A percentile compares a stretch with the other conserved stretches of the same genome.
These are phyloP conservation scores for Coemansia sp. DNA, from an alignment of 192 early-diverging fungal species.

Conservation along the genomic window DNA sequence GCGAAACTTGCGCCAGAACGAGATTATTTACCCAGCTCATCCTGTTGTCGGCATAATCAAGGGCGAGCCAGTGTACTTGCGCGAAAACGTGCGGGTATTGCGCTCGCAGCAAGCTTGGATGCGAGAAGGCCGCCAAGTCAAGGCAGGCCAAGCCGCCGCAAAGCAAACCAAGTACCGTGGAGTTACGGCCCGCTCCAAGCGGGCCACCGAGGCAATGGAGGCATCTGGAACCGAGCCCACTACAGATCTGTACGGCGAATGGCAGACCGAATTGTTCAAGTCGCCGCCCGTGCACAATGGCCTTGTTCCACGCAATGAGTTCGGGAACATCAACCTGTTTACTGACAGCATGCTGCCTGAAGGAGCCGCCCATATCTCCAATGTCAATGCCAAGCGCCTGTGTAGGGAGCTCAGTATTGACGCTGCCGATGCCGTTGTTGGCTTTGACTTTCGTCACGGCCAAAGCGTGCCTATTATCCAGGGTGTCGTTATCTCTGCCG, in stretches of 20 bases:
- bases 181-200: conserved; percentile 10
- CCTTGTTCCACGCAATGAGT: conserved; percentile 75
- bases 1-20: conserved; percentile 75
- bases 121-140: conserved; percentile 50
- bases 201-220: conserved; percentile 14
- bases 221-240: conserved; percentile 9
- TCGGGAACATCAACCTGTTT: conserved; percentile 85
- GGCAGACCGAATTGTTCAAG: conserved; percentile 77
- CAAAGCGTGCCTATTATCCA: conserved; percentile 22
- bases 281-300: conserved; percentile 68
- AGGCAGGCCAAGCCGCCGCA: conserved; percentile 26
- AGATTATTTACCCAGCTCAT: conserved; percentile 68
- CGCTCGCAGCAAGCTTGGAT: conserved; percentile 63
- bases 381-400: conserved; percentile 59
- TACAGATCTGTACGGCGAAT: conserved; percentile 68
- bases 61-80: conserved; percentile 77
- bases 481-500: conserved; percentile 36
- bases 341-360: conserved; percentile 78
- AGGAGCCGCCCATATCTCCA: conserved; percentile 71
- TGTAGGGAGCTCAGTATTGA: conserved; percentile 77
- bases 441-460: conserved; percentile 38
- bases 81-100: conserved; percentile 64
- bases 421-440: conserved; percentile 78
- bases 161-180: conserved; percentile 33
- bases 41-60: conserved; percentile 75